These are phyloP conservation scores for Aspergillus sp. DNA, from an alignment of 2,329 filamentous ascomycete genomes.

Conservation along the genomic window DNA sequence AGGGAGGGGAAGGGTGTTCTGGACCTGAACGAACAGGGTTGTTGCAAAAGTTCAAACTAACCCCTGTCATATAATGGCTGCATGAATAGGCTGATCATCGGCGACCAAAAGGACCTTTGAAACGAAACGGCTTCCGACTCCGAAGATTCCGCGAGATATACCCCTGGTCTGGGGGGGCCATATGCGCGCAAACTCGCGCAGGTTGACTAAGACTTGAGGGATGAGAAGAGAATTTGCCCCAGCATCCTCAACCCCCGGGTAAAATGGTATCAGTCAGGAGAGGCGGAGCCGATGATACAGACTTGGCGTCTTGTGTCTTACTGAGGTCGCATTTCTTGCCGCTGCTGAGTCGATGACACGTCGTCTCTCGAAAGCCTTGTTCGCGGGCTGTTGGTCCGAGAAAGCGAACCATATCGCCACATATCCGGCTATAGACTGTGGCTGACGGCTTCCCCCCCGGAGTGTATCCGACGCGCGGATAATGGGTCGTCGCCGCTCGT, in stretches of 20 bases:
- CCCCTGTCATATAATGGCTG: background rate
- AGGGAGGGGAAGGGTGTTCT: slow-evolving; percentile 3
- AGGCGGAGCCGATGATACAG: background rate
- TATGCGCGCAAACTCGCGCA: background rate
- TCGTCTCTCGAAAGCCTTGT: slow-evolving; percentile 13
- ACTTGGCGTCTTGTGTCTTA: slow-evolving; percentile 9
- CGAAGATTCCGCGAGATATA: no score
- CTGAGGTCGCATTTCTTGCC: background rate
- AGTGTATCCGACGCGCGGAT: background rate
- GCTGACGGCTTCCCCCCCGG: slow-evolving; percentile 1
- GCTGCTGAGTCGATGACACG: slow-evolving; percentile 18
- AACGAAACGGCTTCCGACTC: background rate
- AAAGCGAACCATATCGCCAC: slow-evolving; percentile 2
- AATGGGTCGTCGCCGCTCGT: background rate
- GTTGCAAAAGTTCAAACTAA: background rate
- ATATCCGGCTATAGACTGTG: background rate
- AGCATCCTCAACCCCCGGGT: background rate
- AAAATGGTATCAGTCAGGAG: slow-evolving; percentile 7
- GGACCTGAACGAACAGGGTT: slow-evolving; percentile 2
- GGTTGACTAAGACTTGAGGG: background rate
- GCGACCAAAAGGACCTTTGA: background rate
- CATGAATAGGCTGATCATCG: slow-evolving; percentile 1
- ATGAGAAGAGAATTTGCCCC: background rate
- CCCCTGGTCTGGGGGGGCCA: background rate
- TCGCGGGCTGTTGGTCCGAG: slow-evolving; percentile 2